Conservation (phyloP, 768 basidiomycete species). For the Amanita rubescens region DNA sequence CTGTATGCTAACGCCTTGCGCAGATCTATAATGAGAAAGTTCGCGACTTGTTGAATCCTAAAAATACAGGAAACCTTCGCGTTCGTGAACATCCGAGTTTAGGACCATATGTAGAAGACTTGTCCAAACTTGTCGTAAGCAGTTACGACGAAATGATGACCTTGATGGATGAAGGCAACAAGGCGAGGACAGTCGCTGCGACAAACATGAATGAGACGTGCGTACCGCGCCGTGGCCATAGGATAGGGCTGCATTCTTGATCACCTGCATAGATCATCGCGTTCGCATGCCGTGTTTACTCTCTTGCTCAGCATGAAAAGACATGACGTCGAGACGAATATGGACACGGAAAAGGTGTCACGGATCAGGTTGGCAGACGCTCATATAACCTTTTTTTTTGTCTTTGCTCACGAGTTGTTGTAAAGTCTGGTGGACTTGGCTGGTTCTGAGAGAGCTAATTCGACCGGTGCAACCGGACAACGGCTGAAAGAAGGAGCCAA, state of each 20-base stretch:
- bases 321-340: conserved; percentile 74
- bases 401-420: conserved; percentile 7
- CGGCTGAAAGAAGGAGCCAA: conserved; percentile 96
- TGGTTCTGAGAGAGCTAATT: conserved; percentile 94
- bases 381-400: background rate
- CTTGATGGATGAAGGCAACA: conserved; percentile 99
- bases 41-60: conserved; percentile 93
- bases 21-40: conserved; percentile 98
- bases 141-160: conserved; percentile 97
- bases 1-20: background rate
- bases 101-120: conserved; percentile 98
- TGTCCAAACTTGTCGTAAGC: conserved; percentile 87
- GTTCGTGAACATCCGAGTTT: conserved; percentile 96
- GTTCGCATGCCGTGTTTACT: conserved; percentile 98
- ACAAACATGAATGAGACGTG: conserved; percentile 99
- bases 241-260: background rate
- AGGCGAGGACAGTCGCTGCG: conserved; percentile 95
- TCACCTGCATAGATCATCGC: conserved; percentile 59
- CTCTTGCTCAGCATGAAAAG: conserved; percentile 89
- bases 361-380: conserved; percentile 66
- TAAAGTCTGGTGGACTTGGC: conserved; percentile 88
- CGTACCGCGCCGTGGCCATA: conserved; percentile 19
- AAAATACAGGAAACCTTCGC: conserved; percentile 91
- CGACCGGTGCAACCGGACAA: conserved; percentile 94
- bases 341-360: conserved; percentile 98